A percentile compares a stretch with the other conserved stretches of the same genome.
Evolutionary conservation across 2,329 filamentous ascomycete genomes (phyloP).

Genomic region (Magnaporthiopsis poae): DNA sequence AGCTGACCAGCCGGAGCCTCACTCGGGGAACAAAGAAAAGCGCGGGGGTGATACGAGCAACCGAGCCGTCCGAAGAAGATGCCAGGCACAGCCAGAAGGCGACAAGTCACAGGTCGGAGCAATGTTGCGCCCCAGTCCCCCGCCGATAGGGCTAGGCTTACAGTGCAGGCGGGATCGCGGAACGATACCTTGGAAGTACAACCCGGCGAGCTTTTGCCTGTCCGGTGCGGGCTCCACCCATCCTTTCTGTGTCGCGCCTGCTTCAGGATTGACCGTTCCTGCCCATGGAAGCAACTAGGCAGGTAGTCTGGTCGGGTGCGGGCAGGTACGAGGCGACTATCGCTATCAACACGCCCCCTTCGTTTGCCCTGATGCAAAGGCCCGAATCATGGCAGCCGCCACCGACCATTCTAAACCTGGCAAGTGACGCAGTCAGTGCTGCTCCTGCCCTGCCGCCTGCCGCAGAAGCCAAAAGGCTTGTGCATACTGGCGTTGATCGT

Average conservation of each 20-base stretch:
- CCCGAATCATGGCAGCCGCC: too few relatives aligned
- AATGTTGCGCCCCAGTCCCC: neutral
- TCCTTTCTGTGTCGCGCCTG: neutral
- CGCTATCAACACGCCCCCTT: too few relatives aligned
- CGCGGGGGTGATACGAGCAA: neutral
- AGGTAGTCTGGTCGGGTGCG: too few relatives aligned
- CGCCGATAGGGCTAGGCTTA: neutral
- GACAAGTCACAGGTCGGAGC: neutral
- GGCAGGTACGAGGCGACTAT: neutral
- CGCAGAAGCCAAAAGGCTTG: neutral
- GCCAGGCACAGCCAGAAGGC: neutral
- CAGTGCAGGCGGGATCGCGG: conserved; percentile 7
- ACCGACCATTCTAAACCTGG: too few relatives aligned
- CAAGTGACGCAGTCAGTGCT: too few relatives aligned
- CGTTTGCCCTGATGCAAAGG: too few relatives aligned
- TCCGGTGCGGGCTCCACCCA: neutral
- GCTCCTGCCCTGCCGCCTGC: neutral
- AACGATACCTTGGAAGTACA: neutral
- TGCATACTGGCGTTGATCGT: too few relatives aligned
- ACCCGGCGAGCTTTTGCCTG: too few relatives aligned
- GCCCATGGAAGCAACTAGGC: too few relatives aligned
- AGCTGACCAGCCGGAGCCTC: neutral
- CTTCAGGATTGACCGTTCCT: neutral
- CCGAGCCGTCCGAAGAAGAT: neutral
- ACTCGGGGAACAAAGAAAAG: neutral